These are phyloP conservation scores for Xylariales sp. DNA, from an alignment of 2,329 filamentous ascomycete species.

Conservation along the genomic window DNA sequence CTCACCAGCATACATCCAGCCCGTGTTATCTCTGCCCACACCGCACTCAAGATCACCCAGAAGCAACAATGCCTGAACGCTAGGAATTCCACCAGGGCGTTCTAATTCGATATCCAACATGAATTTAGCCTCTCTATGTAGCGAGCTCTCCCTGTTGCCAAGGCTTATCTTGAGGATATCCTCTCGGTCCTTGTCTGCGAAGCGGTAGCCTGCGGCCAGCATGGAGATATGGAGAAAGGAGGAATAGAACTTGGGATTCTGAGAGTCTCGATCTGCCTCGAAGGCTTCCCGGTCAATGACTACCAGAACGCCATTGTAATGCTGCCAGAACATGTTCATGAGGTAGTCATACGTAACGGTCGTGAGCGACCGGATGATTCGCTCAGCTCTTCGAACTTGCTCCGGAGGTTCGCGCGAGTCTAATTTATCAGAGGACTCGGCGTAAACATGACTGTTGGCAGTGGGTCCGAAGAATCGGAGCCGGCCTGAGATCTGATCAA, in stretches of 20 bases:
- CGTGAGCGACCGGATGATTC: constrained; percentile 40
- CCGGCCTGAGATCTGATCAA: constrained; percentile 46
- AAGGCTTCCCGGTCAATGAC: constrained; percentile 46
- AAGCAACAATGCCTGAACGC: constrained; percentile 46
- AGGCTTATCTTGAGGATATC: constrained; percentile 44
- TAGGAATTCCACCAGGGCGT: constrained; percentile 45
- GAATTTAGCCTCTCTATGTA: constrained; percentile 49
- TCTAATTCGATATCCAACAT: constrained; percentile 51
- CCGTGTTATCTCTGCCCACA: constrained; percentile 47
- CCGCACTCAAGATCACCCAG: constrained; percentile 50
- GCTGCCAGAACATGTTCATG: constrained; percentile 45
- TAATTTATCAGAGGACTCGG: constrained; percentile 29
- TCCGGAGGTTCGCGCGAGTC: constrained; percentile 36
- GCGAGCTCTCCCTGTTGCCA: constrained; percentile 42
- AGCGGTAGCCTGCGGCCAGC: constrained; percentile 47
- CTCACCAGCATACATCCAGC: constrained; percentile 50
- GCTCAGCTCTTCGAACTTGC: constrained; percentile 40
- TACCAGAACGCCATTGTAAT: constrained; percentile 45
- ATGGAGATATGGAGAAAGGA: constrained; percentile 47
- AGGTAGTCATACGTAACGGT: constrained; percentile 47
- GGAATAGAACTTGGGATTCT: constrained; percentile 45
- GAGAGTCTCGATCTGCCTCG: constrained; percentile 39
- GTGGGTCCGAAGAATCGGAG: constrained; percentile 49
- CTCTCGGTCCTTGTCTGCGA: constrained; percentile 41
- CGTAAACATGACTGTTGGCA: constrained; percentile 48